Base-by-base conservation (phyloP, 2,329 filamentous ascomycete species). In the Aphanocladium album region DNA sequence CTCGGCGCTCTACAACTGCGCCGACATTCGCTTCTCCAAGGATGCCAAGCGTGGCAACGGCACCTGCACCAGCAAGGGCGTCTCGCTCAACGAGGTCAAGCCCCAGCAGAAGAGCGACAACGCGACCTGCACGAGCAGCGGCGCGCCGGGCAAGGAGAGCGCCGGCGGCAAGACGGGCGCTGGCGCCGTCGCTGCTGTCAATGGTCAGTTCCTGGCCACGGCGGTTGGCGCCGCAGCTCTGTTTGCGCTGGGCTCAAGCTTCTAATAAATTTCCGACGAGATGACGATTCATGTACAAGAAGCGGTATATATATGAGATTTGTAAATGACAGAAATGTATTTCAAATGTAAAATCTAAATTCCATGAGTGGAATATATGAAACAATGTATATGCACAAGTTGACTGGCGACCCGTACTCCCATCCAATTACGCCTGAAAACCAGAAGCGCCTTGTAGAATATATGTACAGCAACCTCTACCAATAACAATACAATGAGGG, bases 1-100 rank as follows among this genome's bases (percentile, higher is more conserved):
- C 21, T 80, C 79, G 43, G 85, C 88, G 17, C 75, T 92, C 35
- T 92, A 91, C 74, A 89, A 87, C 73, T 93, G 89, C 72, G 87
- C 89, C 69, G 89, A 93, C 67, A 83, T 92, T 65, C 86, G 83
- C 27, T 87, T 93, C 75, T 81, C 79, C 35, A 75, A 76, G 56
- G 75, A 76, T 12, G 78, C 83, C 5, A 76, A 79, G 19, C 8
- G 5, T 9, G 71, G 75, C 9, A 76, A 81, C 30, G 71, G 75
- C 8, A 76, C 81, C 62, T 72, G 71, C 63, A 68, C 62, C 3
- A 57, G 49, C 0, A 67, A 69, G 3, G 82, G 80, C 37, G 76
- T 90, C 49, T 76, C 75, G 23, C 67, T 71, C 33, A 62, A 62
- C 46, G 58, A 60, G 12, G 65, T 79, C 63, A 68, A 67, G 64